Base-by-base conservation (phyloP, 2,329 filamentous ascomycete genomes). In the Xylaria polymorpha region DNA sequence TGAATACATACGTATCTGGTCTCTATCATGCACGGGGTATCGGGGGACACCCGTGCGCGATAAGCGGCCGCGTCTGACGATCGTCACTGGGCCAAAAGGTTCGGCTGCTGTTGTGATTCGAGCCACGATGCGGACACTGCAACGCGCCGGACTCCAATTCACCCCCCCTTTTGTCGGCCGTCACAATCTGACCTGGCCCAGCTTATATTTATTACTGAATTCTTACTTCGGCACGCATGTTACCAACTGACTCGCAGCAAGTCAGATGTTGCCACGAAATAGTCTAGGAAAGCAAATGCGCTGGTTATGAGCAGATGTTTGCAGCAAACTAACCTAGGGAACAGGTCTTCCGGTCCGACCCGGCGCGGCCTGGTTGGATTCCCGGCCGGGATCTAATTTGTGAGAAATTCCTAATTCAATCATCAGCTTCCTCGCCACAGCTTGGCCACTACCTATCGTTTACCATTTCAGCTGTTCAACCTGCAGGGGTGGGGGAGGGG, bases 91-190 rank as follows among this genome's bases (percentile, higher is more conserved):
- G 41, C 18, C 44, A 43, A 48, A 51, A 44, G 25, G 25, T 29
- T 55, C 39, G 61, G 55, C 39, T 32, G 44, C 37, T 37, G 14
- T 57, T 43, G 59, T 70, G 67, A 71, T 71, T 71, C 70, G 70
- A 70, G 70, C 70, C 70, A 71, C 70, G 67, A 67, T 66, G 41
- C 29, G 41, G 57, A 43, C 29, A 20, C 39, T 53, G 35, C 14
- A 58, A 44, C 59, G 44, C 35, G 46, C 63, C 25, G 22, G 56
- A 43, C 39, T 63, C 46, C 39, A 63, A 56, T 7, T 39, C 20
- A 20, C 32, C 56, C 32, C 32, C 57, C 32, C 22, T 48, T 15
- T 53, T 20, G 41, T 65, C 29, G 64, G 48, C 55, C 55, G 37
- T 58, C 43, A n/a, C 25, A 20, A 35, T n/a, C 56, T 46, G 39